A percentile compares a stretch with the other conserved stretches of the same genome.
Evolutionary conservation across 2,329 filamentous ascomycete species (phyloP).

Genomic region (Clonostachys sp.): DNA sequence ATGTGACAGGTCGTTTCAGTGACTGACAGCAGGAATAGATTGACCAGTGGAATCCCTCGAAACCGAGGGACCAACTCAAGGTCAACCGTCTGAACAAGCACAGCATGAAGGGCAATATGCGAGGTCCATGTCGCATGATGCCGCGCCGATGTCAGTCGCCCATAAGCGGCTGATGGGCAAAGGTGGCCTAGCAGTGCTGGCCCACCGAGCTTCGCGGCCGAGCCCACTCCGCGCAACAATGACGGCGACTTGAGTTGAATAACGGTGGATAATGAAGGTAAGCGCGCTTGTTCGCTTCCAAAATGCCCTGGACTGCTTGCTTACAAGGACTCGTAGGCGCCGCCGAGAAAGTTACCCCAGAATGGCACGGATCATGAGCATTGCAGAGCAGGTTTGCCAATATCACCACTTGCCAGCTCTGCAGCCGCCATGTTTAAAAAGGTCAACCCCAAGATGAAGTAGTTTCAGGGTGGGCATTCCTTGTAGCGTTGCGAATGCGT

Average conservation of each 20-base stretch:
- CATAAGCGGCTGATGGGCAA: slow-evolving; percentile 43
- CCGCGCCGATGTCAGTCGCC: slow-evolving; percentile 36
- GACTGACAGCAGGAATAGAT: slow-evolving; percentile 44
- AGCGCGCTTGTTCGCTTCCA: neutral
- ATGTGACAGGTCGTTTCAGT: neutral
- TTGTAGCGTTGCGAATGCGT: too few relatives aligned
- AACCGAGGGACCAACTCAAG: slow-evolving; percentile 80
- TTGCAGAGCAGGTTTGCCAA: too few relatives aligned
- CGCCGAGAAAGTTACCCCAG: too few relatives aligned
- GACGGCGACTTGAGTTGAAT: slow-evolving; percentile 52
- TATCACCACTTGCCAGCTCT: too few relatives aligned
- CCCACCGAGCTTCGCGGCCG: slow-evolving; percentile 44
- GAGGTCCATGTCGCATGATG: slow-evolving; percentile 31
- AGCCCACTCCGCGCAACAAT: slow-evolving; percentile 67
- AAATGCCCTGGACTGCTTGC: too few relatives aligned
- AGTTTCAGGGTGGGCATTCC: too few relatives aligned
- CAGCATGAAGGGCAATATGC: slow-evolving; percentile 30
- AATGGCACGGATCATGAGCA: too few relatives aligned
- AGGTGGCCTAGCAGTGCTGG: slow-evolving; percentile 23
- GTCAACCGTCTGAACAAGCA: slow-evolving; percentile 38
- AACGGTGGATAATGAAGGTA: slow-evolving; percentile 8
- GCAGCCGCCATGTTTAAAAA: too few relatives aligned
- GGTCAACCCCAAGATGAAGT: too few relatives aligned
- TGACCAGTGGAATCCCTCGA: slow-evolving; percentile 87
- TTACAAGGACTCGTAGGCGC: too few relatives aligned